Percentiles rank a stretch among this genome's conserved stretches.
These are phyloP conservation scores for Fusarium humuli DNA, from an alignment of 2,329 filamentous ascomycete species.

Conservation along the genomic window DNA sequence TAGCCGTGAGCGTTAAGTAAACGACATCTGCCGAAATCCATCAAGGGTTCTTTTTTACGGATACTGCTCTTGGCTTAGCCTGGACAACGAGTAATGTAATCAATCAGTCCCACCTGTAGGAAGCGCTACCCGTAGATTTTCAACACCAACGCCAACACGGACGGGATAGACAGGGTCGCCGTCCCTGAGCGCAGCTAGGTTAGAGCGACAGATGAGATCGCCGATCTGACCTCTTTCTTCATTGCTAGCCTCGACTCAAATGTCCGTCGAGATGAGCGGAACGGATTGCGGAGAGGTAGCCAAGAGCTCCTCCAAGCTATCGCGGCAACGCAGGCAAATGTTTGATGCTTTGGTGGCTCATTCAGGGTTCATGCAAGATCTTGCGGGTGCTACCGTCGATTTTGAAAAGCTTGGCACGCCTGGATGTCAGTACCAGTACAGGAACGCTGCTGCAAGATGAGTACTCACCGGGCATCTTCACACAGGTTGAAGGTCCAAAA, in stretches of 20 bases:
- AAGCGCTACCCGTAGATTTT: conserved; percentile 25
- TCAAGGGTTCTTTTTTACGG: neutral
- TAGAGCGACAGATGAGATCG: conserved; percentile 26
- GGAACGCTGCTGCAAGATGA: neutral
- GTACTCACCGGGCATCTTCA: neutral
- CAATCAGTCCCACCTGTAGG: conserved; percentile 13
- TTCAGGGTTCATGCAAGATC: conserved; percentile 20
- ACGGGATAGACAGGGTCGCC: conserved; percentile 13
- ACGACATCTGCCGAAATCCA: neutral
- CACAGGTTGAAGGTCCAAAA: neutral
- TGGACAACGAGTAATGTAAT: conserved; percentile 26
- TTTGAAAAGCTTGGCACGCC: conserved; percentile 16
- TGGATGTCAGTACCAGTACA: neutral
- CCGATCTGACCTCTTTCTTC: conserved; percentile 23
- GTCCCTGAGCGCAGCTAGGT: conserved; percentile 21
- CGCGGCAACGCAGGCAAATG: conserved; percentile 16
- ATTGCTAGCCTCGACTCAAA: conserved; percentile 42
- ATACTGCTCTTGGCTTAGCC: neutral
- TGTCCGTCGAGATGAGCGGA: conserved; percentile 34
- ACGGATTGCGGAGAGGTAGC: conserved; percentile 14
- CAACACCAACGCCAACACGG: conserved; percentile 22
- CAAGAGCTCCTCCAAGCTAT: neutral
- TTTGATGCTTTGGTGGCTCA: conserved; percentile 5
- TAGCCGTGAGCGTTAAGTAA: neutral
- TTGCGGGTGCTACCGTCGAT: conserved; percentile 10